Evolutionary conservation across 148 eudicot genomes (phyloP), one percentile per base, ranked within the genome.

Genomic region (Rhododendron kiyosumense): DNA sequence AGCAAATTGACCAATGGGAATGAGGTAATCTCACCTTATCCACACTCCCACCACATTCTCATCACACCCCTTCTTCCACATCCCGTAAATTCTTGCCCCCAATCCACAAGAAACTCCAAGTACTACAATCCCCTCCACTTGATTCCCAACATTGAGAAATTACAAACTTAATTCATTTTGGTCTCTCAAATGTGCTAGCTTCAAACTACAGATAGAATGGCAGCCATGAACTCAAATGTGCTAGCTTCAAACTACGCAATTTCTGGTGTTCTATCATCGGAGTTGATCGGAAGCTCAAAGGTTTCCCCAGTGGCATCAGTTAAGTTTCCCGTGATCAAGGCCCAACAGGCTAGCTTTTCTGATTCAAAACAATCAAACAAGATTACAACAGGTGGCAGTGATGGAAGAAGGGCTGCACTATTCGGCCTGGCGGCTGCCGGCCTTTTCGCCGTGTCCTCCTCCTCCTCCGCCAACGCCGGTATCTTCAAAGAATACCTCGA

Each of bases 11-110:
- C 95, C 98, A 96, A 94, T 94, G 73, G 88, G 92, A 93, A 71
- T 88, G 88, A 90, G 90, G 97, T 89, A 93, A 94, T 95, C 98
- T 92, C 92, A 92, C 97, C 97, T 95, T 95, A 95, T 94, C 98
- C 97, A 94, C 91, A 92, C 94, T 89, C 94, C 88, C 90, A 89
- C 96, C 97, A 94, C 98, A 93, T 80, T 83, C 90, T 85, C 74
- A 28, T 79, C 51, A 91, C 86, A 14, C 91, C 86, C 76, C 36
- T 83, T 32, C 34, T 32, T 87, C 89, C 87, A 84, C 85, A 81
- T 48, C 83, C 28, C 82, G 20, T 10, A 81, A 54, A 87, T 81
- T 87, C 78, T 61, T 81, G 86, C 90, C 84, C 87, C 90, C 84
- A 83, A 69, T 41, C 36, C 89, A 57, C 73, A 22, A 24, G 43